Evolutionary conservation across 495 filamentous ascomycete species (phyloP).

Genomic region (Haplographium delicatum): DNA sequence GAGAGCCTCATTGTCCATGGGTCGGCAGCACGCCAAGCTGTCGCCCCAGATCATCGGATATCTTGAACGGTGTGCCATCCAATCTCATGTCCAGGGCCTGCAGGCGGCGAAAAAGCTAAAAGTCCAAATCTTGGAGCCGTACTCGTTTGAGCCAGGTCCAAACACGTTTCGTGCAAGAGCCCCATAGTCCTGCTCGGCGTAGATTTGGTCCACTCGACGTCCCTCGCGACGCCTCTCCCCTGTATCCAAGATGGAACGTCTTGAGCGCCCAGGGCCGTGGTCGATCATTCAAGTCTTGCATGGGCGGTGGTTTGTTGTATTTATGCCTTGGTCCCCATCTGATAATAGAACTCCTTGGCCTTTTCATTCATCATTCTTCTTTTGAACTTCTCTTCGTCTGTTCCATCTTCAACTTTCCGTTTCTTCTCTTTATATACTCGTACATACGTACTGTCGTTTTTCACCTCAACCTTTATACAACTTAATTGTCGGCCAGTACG

Average conservation of each 20-base stretch:
- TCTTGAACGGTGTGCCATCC: slow-evolving; percentile 5
- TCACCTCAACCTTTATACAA: slow-evolving; percentile 16
- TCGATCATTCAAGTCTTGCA: slow-evolving; percentile 15
- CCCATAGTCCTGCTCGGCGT: not conserved
- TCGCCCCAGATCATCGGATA: not conserved
- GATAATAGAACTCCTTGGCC: slow-evolving; percentile 21
- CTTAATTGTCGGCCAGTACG: slow-evolving; percentile 29
- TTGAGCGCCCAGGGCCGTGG: not conserved
- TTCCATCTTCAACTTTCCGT: slow-evolving; percentile 14
- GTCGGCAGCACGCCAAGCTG: not conserved
- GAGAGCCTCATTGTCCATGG: not conserved
- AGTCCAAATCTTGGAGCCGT: not conserved
- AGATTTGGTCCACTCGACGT: not conserved
- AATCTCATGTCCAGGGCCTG: slow-evolving; percentile 16
- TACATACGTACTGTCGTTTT: slow-evolving; percentile 25
- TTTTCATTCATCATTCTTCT: slow-evolving; percentile 21
- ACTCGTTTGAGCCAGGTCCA: slow-evolving; percentile 25
- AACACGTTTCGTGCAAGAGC: slow-evolving; percentile 37
- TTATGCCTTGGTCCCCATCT: slow-evolving; percentile 28
- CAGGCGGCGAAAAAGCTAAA: not conserved
- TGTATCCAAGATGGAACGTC: not conserved
- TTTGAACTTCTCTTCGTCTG: too few species aligned
- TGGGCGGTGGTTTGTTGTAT: too few species aligned
- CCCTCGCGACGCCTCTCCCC: not conserved
- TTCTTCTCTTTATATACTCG: slow-evolving; percentile 24